A percentile compares a stretch with the other conserved stretches of the same genome.
These are phyloP conservation scores for Begonia fuchsioides DNA, from an alignment of 306 rosid species.

Conservation along the genomic window DNA sequence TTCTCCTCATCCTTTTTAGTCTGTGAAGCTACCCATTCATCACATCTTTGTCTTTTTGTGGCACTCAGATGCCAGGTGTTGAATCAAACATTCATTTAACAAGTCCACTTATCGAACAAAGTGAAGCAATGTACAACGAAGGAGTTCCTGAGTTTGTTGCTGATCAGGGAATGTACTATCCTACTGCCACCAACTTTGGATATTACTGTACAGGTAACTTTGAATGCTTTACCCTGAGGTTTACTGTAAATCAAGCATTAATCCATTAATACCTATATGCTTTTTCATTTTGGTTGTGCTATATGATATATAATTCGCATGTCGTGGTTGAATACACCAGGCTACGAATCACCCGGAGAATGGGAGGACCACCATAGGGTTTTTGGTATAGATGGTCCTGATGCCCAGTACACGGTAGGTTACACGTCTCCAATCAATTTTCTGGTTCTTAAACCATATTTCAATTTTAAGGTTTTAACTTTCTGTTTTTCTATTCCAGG, in stretches of 20 bases:
- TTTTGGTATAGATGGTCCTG: conserved; percentile 76
- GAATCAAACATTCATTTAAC: conserved; percentile 40
- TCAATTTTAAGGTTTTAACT: conserved; percentile 7
- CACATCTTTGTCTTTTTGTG: neutral
- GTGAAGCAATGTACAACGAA: conserved; percentile 56
- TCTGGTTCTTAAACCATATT: neutral
- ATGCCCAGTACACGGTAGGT: conserved; percentile 55
- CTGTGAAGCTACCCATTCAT: no score
- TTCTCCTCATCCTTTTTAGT: no score
- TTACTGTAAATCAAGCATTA: no score
- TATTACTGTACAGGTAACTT: conserved; percentile 78
- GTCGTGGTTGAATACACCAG: conserved; percentile 18
- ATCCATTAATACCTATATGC: no score
- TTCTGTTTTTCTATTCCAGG: conserved; percentile 29
- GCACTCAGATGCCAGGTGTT: conserved; percentile 40
- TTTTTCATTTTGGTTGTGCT: no score
- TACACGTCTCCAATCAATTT: neutral
- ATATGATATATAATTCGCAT: conserved; percentile 7
- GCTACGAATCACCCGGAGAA: conserved; percentile 77
- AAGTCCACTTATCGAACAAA: conserved; percentile 43
- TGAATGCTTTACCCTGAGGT: neutral
- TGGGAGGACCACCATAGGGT: conserved; percentile 81
- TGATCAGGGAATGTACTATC: conserved; percentile 80
- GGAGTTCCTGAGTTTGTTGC: conserved; percentile 69
- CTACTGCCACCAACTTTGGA: conserved; percentile 81